Conservation (phyloP, 345 rosid genomes). For the Sonneratia caseolaris region DNA sequence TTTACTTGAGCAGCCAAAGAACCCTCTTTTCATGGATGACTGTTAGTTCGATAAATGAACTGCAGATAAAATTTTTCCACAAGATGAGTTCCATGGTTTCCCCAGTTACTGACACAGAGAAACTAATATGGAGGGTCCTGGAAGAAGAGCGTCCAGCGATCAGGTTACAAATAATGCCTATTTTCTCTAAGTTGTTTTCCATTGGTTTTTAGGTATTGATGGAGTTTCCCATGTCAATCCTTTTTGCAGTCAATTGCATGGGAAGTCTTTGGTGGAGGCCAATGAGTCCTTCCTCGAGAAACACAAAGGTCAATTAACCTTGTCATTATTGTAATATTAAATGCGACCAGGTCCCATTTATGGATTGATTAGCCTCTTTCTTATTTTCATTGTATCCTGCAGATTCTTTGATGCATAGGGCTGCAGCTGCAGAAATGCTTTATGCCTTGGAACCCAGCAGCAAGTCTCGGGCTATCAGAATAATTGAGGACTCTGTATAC, state of each 20-base stretch:
- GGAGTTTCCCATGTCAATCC: slow-evolving; percentile 8
- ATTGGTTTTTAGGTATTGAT: slow-evolving; percentile 3
- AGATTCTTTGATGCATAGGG: slow-evolving; percentile 93
- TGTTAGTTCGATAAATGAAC: slow-evolving; percentile 7
- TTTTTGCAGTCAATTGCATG: slow-evolving; percentile 64
- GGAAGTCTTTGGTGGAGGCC: slow-evolving; percentile 64
- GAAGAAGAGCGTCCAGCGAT: slow-evolving; percentile 83
- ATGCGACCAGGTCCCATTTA: not conserved
- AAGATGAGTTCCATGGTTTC: slow-evolving; percentile 47
- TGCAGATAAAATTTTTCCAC: slow-evolving; percentile 83
- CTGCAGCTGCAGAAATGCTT: slow-evolving; percentile 86
- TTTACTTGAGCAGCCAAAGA: not conserved
- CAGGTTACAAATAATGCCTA: slow-evolving; percentile 39
- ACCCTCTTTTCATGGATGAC: not conserved
- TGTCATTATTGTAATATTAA: not conserved
- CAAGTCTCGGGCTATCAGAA: slow-evolving; percentile 57
- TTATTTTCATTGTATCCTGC: slow-evolving; percentile 11
- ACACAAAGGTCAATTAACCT: slow-evolving; percentile 46
- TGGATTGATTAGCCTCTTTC: not conserved
- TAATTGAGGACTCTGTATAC: slow-evolving; percentile 70
- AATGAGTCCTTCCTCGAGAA: slow-evolving; percentile 60
- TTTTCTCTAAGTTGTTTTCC: not conserved
- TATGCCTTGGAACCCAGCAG: slow-evolving; percentile 54
- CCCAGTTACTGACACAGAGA: slow-evolving; percentile 61
- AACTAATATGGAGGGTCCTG: slow-evolving; percentile 79